Base-by-base conservation (phyloP, 805 yeast species). In the Candida palmyrensis region DNA sequence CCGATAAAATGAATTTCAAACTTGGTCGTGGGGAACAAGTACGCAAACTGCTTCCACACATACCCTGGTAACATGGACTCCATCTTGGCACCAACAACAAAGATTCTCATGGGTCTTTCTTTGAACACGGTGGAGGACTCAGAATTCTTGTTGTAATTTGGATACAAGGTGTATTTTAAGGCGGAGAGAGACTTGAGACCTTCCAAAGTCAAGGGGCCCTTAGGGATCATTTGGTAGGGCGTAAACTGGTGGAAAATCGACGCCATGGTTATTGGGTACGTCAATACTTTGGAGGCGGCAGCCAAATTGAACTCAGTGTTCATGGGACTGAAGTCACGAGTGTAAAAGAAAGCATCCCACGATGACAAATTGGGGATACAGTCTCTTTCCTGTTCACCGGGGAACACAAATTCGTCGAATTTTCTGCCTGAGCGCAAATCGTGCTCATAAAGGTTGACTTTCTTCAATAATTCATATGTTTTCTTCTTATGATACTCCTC, bases 281-380 rank as follows among this genome's bases (percentile, higher is more conserved):
- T 84, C 53, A 92, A 73, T 75, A 90, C 84, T 56, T 92, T 92
- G 13, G 97, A 87, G 21, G 88, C 89, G 3, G 95, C 94, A 1
- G 97, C 97, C 52, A 90, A 67, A 58, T 90, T 94, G 65, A 86
- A 90, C 58, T 89, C 96, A 4, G 96, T 84, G 59, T 92, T 96
- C 97, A 92, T 90, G 4, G 97, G 90, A 48, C 79, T 82, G 56
- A 86, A 92, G 47, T 82, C 82, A 55, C 98, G 74, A 0, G 97
- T 90, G 59, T 90, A 92, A 53, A 92, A 82, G 50, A 77, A 90
- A 7, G 92, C 68, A 59, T 92, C 97, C 98, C 98, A 92, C 55
- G 75, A 79, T 30, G 79, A 68, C 53, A 87, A 75, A 53, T 87
- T 88, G 39, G 88, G 77, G 39, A 72, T 62, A 40, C 79, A 79